Evolutionary conservation across 164 flowering plant species (phyloP), one percentile per base, ranked within the genome.

Genomic region (Stephania cephalantha): DNA sequence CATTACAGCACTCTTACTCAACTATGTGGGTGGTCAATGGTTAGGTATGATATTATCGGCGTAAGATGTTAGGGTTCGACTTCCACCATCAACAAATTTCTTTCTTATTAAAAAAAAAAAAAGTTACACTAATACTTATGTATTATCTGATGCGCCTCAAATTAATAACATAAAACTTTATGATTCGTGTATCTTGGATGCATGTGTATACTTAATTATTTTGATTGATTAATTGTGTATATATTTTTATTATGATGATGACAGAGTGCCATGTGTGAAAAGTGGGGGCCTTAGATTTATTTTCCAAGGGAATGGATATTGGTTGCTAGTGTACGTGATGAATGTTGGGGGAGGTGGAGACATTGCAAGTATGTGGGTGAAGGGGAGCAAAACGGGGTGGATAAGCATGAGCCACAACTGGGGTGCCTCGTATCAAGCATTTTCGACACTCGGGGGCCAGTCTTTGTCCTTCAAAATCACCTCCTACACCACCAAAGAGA

Each of bases 391-490:
- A 35, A 88, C 91, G 0, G 81, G 78, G 0, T 91, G 96, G 94
- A 87, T 89, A 9, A 73, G 75, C 63, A 84, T 84, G 86, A 78
- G 78, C 72, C 97, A 88, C 66, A 93, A 95, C 83, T 95, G 98
- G 98, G 98, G 98, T 8, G 97, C 97, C 69, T 91, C 98, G 1
- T 95, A 88, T 72, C 95, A 91, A 68, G 95, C 97, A 5, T 92
- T 91, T 78, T 82, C 95, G 3, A 77, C 84, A 0, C 85, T 95
- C 1, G 84, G 82, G 7, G 92, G 92, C n/a, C 97, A 94, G 80
- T 8, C 91, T n/a, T 89, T 95, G 20, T 91, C 97, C 3, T 93
- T 95, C 85, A 88, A 71, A 85, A 4, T 93, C 80, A 84, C 85
- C 11, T 91, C 94, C 12, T 85, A 83, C 82, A 82, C 93, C 4